phyloP scores from a whole-genome alignment of 1,284 basidiomycete species.

The Filobasidium uniguttulatum region DNA sequence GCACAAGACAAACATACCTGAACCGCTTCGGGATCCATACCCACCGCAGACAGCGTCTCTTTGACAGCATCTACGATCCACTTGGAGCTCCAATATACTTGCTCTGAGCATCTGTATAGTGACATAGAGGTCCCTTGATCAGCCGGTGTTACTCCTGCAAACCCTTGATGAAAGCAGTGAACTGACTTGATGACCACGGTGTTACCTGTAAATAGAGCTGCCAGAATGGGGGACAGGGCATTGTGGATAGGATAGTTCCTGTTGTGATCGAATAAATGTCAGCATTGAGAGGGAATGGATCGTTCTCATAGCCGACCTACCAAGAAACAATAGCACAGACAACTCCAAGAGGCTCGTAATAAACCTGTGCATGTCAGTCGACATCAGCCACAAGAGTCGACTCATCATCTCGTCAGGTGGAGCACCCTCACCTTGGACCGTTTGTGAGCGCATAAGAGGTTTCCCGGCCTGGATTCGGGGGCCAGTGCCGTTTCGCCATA shows the following conservation, averaged over 20 bases:
- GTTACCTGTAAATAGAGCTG: slow-evolving; percentile 80
- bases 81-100: slow-evolving; percentile 71
- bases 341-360: slow-evolving; percentile 86
- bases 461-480: slow-evolving; percentile 56
- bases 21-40: slow-evolving; percentile 65
- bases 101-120: slow-evolving; percentile 56
- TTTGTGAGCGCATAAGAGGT: slow-evolving; percentile 76
- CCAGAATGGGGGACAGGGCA: slow-evolving; percentile 79
- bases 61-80: slow-evolving; percentile 69
- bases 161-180: too few species aligned
- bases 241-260: slow-evolving; percentile 60
- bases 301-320: slow-evolving; percentile 49
- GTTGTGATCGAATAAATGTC: not conserved
- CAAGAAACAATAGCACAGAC: slow-evolving; percentile 87
- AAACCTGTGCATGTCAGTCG: slow-evolving; percentile 45
- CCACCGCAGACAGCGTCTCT: slow-evolving; percentile 59
- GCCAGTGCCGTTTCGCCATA: slow-evolving; percentile 61
- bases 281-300: not conserved
- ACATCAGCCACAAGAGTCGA: too few species aligned
- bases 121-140: too few species aligned
- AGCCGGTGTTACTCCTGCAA: too few species aligned
- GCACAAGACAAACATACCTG: slow-evolving; percentile 42
- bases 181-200: slow-evolving; percentile 62
- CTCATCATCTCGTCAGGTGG: too few species aligned
- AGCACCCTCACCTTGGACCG: slow-evolving; percentile 33